Percentiles rank a stretch among this genome's conserved stretches.
These are phyloP conservation scores for Ascochyta fabae DNA, from an alignment of 2,329 filamentous ascomycete genomes.

Conservation along the genomic window DNA sequence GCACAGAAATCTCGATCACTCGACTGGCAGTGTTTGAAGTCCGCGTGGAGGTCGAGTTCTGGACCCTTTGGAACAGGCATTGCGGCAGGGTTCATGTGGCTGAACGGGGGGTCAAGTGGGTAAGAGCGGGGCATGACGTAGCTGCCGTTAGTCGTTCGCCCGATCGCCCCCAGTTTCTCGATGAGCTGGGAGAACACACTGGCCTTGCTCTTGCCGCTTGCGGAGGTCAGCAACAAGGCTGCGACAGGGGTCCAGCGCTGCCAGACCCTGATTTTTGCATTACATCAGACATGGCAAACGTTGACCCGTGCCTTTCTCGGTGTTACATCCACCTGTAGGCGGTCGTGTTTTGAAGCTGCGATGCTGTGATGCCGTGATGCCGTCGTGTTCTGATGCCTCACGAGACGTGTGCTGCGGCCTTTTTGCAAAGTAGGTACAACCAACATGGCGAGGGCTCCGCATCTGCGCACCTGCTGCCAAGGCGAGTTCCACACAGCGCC, in stretches of 20 bases:
- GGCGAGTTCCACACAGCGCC: neutral
- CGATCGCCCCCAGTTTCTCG: constrained; percentile 27
- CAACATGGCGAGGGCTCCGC: too few relatives aligned
- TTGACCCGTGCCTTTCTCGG: constrained; percentile 10
- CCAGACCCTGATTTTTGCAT: constrained; percentile 32
- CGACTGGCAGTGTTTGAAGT: constrained; percentile 22
- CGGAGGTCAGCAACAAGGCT: constrained; percentile 18
- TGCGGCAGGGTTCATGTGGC: constrained; percentile 25
- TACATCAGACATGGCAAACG: constrained; percentile 31
- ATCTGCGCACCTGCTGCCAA: neutral
- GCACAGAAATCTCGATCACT: constrained; percentile 22
- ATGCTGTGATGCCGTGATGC: too few relatives aligned
- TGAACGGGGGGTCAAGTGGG: constrained; percentile 7
- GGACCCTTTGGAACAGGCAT: constrained; percentile 12
- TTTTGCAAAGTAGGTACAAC: too few relatives aligned
- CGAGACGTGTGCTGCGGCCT: too few relatives aligned
- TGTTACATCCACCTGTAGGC: neutral
- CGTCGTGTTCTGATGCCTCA: too few relatives aligned
- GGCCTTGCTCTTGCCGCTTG: constrained; percentile 8
- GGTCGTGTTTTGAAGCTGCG: too few relatives aligned
- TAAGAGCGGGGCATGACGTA: constrained; percentile 21
- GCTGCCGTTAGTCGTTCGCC: constrained; percentile 9
- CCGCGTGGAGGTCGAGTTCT: constrained; percentile 19
- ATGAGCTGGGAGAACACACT: constrained; percentile 18
- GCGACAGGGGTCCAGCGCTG: constrained; percentile 15